A percentile compares a stretch with the other conserved stretches of the same genome.
phyloP scores from a whole-genome alignment of 371 early-diverging fungal species.

The Rhizopus delemar region DNA sequence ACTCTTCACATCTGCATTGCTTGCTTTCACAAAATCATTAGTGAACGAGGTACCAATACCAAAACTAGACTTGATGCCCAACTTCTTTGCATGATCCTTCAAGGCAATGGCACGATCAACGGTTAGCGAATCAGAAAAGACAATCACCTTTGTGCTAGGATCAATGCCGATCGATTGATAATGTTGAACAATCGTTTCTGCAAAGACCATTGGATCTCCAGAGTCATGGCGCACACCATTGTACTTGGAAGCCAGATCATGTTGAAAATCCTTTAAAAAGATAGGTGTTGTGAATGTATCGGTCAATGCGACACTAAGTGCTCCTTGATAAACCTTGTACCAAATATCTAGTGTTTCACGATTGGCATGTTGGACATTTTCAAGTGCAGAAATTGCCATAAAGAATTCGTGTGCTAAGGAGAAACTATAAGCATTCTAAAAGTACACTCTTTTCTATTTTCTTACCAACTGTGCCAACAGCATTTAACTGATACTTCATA shows the following conservation, averaged over 20 bases:
- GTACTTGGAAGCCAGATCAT: slow-evolving; percentile 54
- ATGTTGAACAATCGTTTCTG: slow-evolving; percentile 55
- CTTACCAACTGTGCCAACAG: slow-evolving; percentile 74
- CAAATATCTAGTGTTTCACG: slow-evolving; percentile 61
- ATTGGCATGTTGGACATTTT: slow-evolving; percentile 65
- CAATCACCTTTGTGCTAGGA: slow-evolving; percentile 60
- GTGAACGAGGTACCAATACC: slow-evolving; percentile 82
- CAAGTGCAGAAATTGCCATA: slow-evolving; percentile 76
- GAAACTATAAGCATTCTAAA: neutral
- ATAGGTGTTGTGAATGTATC: slow-evolving; percentile 73
- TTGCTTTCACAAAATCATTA: slow-evolving; percentile 61
- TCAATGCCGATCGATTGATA: slow-evolving; percentile 62
- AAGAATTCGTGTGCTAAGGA: slow-evolving; percentile 71
- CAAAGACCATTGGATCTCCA: slow-evolving; percentile 64
- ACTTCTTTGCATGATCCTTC: slow-evolving; percentile 41
- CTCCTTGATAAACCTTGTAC: slow-evolving; percentile 60
- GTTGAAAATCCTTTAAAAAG: slow-evolving; percentile 65
- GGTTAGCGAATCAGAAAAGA: slow-evolving; percentile 73
- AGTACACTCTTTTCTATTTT: neutral
- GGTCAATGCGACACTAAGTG: slow-evolving; percentile 69
- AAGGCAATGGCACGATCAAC: slow-evolving; percentile 57
- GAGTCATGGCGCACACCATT: slow-evolving; percentile 77
- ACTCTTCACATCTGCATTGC: slow-evolving; percentile 40
- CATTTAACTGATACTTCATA: slow-evolving; percentile 57
- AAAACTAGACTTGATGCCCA: slow-evolving; percentile 61